Evolutionary conservation across 176 grass and related monocot species (phyloP), one percentile per base, ranked within the genome.

Genomic region (Secale cereale): DNA sequence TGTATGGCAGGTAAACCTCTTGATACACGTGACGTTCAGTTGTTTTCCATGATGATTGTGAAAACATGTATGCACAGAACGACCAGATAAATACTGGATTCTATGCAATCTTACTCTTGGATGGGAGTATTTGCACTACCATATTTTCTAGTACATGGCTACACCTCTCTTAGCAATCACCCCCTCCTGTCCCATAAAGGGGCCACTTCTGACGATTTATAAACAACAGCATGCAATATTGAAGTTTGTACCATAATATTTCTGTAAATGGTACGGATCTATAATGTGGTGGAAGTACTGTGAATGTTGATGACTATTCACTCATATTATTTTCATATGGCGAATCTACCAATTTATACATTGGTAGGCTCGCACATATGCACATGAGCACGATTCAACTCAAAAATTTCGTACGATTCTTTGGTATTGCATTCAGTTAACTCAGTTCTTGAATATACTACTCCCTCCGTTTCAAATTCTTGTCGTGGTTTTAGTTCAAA

Each of bases 1-100:
- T 98, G 78, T 98, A 95, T 80, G 80, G 60, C 70, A 90, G 91
- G 93, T 98, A 46, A 87, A 71, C 14, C 70, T 88, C 31, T 89
- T 74, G 65, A 54, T 40, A 40, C 29, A 19, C 9, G 20, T n/a
- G 35, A 14, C 31, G n/a, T 25, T 81, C 73, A 67, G 10, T 28
- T 82, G 33, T 30, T 65, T 30, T 36, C 12, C 16, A 39, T 80
- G 67, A 39, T 76, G 67, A 39, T 76, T 84, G 23, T 82, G 57
- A 79, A 63, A 23, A 79, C 40, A 14, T 14, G 15, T 19, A 74
- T 57, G 77, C 59, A 60, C 72, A 78, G 30, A 81, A 36, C 8
- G 3, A 35, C 29, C 22, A 69, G 45, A 69, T 69, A 54, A 81
- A 25, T 35, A 50, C n/a, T 67, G 28, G 40, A 26, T 32, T 32